Base-by-base conservation (phyloP, 2,329 filamentous ascomycete species). In the Aureobasidium subglaciale region DNA sequence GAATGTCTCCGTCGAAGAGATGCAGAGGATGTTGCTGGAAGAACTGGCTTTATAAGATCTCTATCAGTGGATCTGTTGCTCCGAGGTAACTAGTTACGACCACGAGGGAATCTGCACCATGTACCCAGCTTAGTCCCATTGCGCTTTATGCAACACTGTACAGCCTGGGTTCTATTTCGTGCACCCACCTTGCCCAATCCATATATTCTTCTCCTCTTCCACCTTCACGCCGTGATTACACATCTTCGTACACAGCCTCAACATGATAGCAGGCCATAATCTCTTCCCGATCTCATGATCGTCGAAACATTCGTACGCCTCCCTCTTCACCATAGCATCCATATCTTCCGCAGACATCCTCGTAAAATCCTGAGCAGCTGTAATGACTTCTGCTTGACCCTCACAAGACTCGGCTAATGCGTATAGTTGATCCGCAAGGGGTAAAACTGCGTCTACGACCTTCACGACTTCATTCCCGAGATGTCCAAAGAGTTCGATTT, bases 401-500 rank as follows among this genome's bases (percentile, higher is more conserved):
- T 54, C 50, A 16, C 38, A 54, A 24, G 6, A 4, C 50, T 54
- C 50, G 6, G 50, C 50, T n/a, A 54, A 43, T 8, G 8, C 38
- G 16, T 35, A 54, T 7, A 54, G 38, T 38, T 54, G 50, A 24
- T 25, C 22, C 7, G 11, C 50, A 18, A 54, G 43, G 2, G 50
- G 50, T 18, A 20, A 25, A 35, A 20, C 13, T n/a, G 38, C 56
- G 30, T 60, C 56, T 11, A 60, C 41, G 15, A 60, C 35, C 34
- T 60, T 56, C n/a, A 60, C 22, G 24, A n/a, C n/a, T 25, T 37
- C 58, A n/a, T 60, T 57, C 16, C 56, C 56, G 2, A 55, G 34
- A 3, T 56, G 30, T 22, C 58, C 58, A 18, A 60, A 59, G 4
- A 59, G 57, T 9, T 57, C 58, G 27, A 18, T 48, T 5, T 22